These are phyloP conservation scores for Colletotrichum lini DNA, from an alignment of 2,329 filamentous ascomycete genomes.

Conservation along the genomic window DNA sequence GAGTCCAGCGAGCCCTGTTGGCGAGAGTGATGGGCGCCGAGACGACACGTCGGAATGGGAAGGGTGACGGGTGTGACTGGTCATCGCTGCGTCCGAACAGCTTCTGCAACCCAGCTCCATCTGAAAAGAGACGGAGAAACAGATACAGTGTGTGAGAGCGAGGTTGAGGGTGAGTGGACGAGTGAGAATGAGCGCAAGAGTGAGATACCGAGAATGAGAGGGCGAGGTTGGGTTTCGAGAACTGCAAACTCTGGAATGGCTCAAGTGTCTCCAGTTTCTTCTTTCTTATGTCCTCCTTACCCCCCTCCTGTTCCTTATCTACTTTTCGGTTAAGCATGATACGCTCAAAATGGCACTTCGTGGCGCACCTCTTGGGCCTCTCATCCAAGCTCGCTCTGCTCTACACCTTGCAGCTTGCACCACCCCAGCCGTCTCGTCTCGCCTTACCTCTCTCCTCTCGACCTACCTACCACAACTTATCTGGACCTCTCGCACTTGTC, in stretches of 20 bases:
- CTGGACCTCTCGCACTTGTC: conserved; percentile 35
- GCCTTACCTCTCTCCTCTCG: not conserved
- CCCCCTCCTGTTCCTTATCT: conserved; percentile 8
- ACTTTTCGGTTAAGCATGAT: conserved; percentile 29
- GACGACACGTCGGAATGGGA: not conserved
- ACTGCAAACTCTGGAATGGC: conserved; percentile 17
- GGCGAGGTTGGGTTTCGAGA: conserved; percentile 10
- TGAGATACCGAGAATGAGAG: not conserved
- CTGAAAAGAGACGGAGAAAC: not conserved
- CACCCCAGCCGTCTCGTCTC: conserved; percentile 7
- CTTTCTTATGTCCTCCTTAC: conserved; percentile 5
- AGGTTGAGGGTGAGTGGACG: not conserved
- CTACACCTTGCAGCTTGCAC: conserved; percentile 20
- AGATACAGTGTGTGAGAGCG: not conserved
- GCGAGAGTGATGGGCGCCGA: not conserved
- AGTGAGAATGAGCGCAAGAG: too few species aligned
- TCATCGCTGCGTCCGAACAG: not conserved
- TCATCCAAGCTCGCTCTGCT: conserved; percentile 5
- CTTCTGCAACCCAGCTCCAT: conserved; percentile 2
- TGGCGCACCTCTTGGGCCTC: conserved; percentile 16
- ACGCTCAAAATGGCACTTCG: conserved; percentile 23
- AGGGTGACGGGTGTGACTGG: not conserved
- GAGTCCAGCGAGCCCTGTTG: conserved; percentile 18
- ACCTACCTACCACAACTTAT: conserved; percentile 21
- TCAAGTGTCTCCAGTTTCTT: conserved; percentile 11